Conservation (phyloP, 768 basidiomycete genomes). For the Boletus reticulatus region DNA sequence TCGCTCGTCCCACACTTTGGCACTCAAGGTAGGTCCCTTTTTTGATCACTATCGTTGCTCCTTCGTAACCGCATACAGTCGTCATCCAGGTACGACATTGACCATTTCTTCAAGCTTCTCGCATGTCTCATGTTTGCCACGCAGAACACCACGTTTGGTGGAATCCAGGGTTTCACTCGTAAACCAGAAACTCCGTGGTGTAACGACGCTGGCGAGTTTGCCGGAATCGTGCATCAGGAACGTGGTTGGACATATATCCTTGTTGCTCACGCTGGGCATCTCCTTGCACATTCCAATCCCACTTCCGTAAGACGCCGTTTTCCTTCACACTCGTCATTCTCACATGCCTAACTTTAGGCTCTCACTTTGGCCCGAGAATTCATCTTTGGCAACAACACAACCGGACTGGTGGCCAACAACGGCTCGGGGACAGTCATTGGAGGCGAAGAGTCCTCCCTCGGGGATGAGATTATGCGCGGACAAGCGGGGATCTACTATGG, state of each 20-base stretch:
- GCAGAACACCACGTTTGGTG: neutral
- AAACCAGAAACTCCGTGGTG: neutral
- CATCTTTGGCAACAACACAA: neutral
- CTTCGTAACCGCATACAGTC: neutral
- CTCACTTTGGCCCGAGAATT: neutral
- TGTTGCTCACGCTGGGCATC: neutral
- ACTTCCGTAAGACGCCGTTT: neutral
- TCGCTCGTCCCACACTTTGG: neutral
- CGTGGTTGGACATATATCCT: neutral
- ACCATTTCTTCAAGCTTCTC: neutral
- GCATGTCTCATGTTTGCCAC: neutral
- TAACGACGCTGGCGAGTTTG: neutral
- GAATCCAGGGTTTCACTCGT: neutral
- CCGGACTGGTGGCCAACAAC: neutral
- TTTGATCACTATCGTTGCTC: neutral
- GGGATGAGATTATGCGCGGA: neutral
- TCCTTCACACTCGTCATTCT: neutral
- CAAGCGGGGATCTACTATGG: neutral
- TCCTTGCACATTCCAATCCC: neutral
- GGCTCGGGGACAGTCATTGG: constrained; percentile 12
- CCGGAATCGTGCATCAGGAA: neutral
- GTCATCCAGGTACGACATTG: neutral
- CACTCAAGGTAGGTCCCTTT: neutral
- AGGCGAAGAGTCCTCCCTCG: neutral
- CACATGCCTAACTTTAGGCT: neutral